phyloP scores from a whole-genome alignment of 2,329 filamentous ascomycete species.

The Ascochyta rabiei region DNA sequence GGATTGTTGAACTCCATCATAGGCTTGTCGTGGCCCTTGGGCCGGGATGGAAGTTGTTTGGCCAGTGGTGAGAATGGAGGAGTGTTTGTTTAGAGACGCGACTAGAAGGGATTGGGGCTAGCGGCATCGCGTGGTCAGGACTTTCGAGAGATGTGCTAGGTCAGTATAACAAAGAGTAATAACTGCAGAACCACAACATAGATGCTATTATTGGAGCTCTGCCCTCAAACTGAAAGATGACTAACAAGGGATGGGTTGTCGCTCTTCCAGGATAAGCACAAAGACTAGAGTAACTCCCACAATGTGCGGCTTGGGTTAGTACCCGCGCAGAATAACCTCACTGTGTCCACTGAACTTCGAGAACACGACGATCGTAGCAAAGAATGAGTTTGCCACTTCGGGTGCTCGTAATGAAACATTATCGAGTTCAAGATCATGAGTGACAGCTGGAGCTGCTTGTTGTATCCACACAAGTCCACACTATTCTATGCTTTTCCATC shows the following conservation, averaged over 20 bases:
- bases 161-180: no score
- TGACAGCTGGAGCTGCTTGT: not conserved
- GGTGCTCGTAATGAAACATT: not conserved
- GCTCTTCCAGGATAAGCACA: no score
- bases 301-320: no score
- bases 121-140: conserved; percentile 1
- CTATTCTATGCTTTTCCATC: conserved; percentile 11
- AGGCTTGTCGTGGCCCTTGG: conserved; percentile 1
- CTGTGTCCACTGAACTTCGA: no score
- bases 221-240: no score
- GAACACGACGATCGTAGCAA: no score
- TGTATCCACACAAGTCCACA: not conserved
- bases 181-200: no score
- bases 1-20: not conserved
- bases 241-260: no score
- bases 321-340: no score
- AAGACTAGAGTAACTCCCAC: no score
- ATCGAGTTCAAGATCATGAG: not conserved
- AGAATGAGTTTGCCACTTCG: no score
- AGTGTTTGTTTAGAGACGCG: conserved; percentile 5
- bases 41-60: not conserved
- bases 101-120: conserved; percentile 6
- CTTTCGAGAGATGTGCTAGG: not conserved
- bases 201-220: no score
- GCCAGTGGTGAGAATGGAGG: not conserved